Evolutionary conservation across 768 basidiomycete species (phyloP).

Genomic region (Cystobasidium tubakii): DNA sequence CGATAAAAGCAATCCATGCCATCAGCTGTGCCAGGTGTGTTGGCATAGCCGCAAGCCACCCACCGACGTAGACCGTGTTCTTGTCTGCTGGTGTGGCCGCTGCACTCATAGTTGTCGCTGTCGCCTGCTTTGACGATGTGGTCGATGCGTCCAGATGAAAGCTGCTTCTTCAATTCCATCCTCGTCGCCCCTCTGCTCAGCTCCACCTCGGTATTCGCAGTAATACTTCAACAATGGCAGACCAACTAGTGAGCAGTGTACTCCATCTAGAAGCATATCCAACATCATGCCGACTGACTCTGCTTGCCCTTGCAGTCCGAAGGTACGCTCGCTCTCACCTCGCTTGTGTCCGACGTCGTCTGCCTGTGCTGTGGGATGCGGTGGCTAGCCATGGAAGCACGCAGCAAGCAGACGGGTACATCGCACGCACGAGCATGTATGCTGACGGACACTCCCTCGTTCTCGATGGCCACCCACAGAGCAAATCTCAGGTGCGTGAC

Average conservation of each 20-base stretch:
- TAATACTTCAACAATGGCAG: slow-evolving; percentile 52
- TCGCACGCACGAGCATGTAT: no score
- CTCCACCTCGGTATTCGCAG: slow-evolving; percentile 33
- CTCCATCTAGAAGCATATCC: slow-evolving; percentile 35
- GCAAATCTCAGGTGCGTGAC: slow-evolving; percentile 73
- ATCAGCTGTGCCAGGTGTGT: neutral
- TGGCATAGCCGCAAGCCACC: neutral
- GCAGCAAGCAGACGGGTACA: neutral
- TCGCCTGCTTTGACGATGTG: neutral
- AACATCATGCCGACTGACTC: neutral
- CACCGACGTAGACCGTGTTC: slow-evolving; percentile 48
- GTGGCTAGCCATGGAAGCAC: no score
- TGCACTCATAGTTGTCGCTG: slow-evolving; percentile 40
- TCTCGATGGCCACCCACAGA: slow-evolving; percentile 54
- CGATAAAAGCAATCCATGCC: neutral
- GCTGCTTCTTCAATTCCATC: neutral
- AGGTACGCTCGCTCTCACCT: slow-evolving; percentile 44
- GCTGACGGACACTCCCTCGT: neutral
- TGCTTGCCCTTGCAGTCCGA: slow-evolving; percentile 48
- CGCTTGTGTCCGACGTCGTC: slow-evolving; percentile 8
- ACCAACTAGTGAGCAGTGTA: slow-evolving; percentile 54
- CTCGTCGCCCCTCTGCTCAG: neutral
- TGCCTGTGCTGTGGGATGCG: no score
- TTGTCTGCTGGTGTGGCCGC: slow-evolving; percentile 52
- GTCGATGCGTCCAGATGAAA: neutral